Evolutionary conservation across 768 basidiomycete species (phyloP).

Genomic region (Suillus americanus): DNA sequence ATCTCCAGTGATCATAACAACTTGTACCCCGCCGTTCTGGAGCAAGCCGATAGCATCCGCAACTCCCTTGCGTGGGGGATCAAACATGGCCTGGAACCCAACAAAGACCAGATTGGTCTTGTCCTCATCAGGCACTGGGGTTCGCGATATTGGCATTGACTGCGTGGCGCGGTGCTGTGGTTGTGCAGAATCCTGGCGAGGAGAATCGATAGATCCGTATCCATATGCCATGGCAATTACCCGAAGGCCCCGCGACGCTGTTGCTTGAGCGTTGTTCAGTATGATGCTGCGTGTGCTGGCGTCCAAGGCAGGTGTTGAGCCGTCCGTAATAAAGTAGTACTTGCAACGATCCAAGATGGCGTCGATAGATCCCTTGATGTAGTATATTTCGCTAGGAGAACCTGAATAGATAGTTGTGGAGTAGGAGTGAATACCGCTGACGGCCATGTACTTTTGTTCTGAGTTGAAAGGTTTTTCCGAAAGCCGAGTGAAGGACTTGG

Average conservation of each 20-base stretch:
- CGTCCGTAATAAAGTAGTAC: slow-evolving; percentile 87
- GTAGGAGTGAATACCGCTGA: slow-evolving; percentile 65
- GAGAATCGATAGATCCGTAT: slow-evolving; percentile 54
- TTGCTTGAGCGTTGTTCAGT: slow-evolving; percentile 63
- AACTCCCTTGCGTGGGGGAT: slow-evolving; percentile 94
- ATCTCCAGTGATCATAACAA: slow-evolving; percentile 99
- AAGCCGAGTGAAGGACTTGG: slow-evolving; percentile 65
- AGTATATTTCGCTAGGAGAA: slow-evolving; percentile 70
- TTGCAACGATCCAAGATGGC: slow-evolving; percentile 82
- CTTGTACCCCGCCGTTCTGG: slow-evolving; percentile 85
- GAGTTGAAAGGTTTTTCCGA: slow-evolving; percentile 90
- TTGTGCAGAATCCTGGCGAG: slow-evolving; percentile 20
- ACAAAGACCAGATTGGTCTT: slow-evolving; percentile 73
- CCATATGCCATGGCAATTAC: slow-evolving; percentile 94
- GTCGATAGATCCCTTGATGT: slow-evolving; percentile 92
- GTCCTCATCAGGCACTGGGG: slow-evolving; percentile 36
- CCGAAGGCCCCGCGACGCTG: slow-evolving; percentile 76
- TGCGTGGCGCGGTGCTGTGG: slow-evolving; percentile 19
- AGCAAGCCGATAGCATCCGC: slow-evolving; percentile 81
- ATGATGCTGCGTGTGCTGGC: slow-evolving; percentile 65
- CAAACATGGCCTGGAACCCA: slow-evolving; percentile 94
- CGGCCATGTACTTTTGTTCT: slow-evolving; percentile 91
- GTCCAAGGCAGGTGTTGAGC: slow-evolving; percentile 83
- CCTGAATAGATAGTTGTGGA: slow-evolving; percentile 29
- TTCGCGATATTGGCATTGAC: slow-evolving; percentile 25